These are phyloP conservation scores for Phlyctochytrium arcticum DNA, from an alignment of 192 early-diverging fungal species.

Conservation along the genomic window DNA sequence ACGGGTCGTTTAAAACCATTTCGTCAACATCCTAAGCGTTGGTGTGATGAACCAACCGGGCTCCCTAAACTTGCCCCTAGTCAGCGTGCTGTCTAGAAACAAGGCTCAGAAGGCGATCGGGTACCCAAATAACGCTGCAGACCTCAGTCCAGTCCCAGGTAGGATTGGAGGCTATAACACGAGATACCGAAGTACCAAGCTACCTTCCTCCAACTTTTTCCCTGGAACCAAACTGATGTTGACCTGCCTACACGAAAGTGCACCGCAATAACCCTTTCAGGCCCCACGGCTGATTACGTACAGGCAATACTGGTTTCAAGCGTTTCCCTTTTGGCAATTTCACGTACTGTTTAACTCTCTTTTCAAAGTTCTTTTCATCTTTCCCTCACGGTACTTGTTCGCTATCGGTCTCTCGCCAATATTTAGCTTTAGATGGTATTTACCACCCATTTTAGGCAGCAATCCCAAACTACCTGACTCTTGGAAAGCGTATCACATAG, in stretches of 20 bases:
- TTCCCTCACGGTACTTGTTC: constrained; percentile 86
- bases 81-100: constrained; percentile 7
- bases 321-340: constrained; percentile 80
- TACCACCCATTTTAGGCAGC: constrained; percentile 64
- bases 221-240: constrained; percentile 55
- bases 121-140: constrained; percentile 34
- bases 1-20: constrained; percentile 69
- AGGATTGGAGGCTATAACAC: constrained; percentile 58
- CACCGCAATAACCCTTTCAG: constrained; percentile 27
- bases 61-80: constrained; percentile 8
- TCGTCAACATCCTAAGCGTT: constrained; percentile 54
- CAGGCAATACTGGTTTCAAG: constrained; percentile 53
- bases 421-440: constrained; percentile 80
- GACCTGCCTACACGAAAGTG: constrained; percentile 47
- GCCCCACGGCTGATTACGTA: constrained; percentile 38
- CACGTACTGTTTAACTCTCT: constrained; percentile 79
- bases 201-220: constrained; percentile 52
- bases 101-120: not conserved
- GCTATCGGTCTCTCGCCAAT: constrained; percentile 81
- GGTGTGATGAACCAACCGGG: constrained; percentile 31
- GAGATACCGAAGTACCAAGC: constrained; percentile 28
- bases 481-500: constrained; percentile 56
- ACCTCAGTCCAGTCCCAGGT: constrained; percentile 55
- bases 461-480: constrained; percentile 47
- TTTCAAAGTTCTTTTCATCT: constrained; percentile 76